Percentiles rank a stretch among this genome's conserved stretches.
These are phyloP conservation scores for Penicillium frequentans DNA, from an alignment of 2,329 filamentous ascomycete species.

Conservation along the genomic window DNA sequence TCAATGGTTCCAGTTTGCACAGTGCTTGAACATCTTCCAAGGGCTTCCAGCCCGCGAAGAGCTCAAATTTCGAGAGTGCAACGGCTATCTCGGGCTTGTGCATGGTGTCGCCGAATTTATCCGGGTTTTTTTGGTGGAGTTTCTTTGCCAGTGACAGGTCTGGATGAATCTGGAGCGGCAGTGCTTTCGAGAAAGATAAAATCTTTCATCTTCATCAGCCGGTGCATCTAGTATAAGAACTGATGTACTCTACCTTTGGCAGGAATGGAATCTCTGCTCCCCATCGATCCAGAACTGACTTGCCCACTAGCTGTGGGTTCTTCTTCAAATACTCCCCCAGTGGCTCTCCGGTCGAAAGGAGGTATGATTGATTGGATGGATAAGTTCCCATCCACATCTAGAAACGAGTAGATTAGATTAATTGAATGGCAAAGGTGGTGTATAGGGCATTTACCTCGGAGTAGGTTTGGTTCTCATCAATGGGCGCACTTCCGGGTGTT, in stretches of 20 bases:
- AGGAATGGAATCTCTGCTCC: constrained; percentile 69
- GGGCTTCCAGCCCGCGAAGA: constrained; percentile 74
- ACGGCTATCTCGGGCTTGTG: constrained; percentile 81
- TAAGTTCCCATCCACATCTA: constrained; percentile 77
- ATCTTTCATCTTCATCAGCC: constrained; percentile 45
- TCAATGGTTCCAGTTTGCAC: constrained; percentile 56
- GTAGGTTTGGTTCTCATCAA: constrained; percentile 65
- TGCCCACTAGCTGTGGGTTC: constrained; percentile 63
- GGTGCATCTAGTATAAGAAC: background rate
- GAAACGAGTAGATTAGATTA: background rate
- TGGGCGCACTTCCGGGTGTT: constrained; percentile 63
- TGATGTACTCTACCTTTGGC: constrained; percentile 56
- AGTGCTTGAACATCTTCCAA: constrained; percentile 59
- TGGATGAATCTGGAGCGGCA: constrained; percentile 74
- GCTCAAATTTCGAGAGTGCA: constrained; percentile 69
- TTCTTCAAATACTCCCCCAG: constrained; percentile 67
- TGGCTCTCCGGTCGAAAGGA: constrained; percentile 62
- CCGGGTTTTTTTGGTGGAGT: constrained; percentile 64
- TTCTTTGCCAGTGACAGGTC: constrained; percentile 66
- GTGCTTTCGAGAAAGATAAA: constrained; percentile 71
- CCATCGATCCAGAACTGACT: constrained; percentile 60
- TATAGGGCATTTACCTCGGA: constrained; percentile 50
- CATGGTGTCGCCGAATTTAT: constrained; percentile 69
- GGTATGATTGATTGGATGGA: constrained; percentile 65
- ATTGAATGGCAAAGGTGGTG: background rate